Percentiles rank a stretch among this genome's conserved stretches.
These are phyloP conservation scores for Geotrichum carabidarum DNA, from an alignment of 1,139 yeast genomes.

Conservation along the genomic window DNA sequence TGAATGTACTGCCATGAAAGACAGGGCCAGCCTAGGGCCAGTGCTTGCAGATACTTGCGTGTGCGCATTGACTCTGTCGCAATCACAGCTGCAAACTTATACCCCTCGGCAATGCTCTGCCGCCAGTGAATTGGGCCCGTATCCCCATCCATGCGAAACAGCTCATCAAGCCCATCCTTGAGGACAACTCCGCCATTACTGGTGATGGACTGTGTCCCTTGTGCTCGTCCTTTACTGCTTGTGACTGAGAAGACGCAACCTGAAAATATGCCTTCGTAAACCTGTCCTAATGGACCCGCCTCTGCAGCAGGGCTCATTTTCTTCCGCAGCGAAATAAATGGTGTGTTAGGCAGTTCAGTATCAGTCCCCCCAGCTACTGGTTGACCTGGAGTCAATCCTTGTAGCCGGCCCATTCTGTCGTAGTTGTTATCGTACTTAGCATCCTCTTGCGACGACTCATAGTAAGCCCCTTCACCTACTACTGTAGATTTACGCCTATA, in stretches of 20 bases:
- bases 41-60: slow-evolving; percentile 71
- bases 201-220: slow-evolving; percentile 39
- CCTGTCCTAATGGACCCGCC: background rate
- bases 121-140: background rate
- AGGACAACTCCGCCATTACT: slow-evolving; percentile 52
- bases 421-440: background rate
- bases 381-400: no score
- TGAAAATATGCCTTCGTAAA: slow-evolving; percentile 33
- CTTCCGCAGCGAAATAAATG: background rate
- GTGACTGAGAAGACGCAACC: slow-evolving; percentile 45
- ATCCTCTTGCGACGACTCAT: slow-evolving; percentile 11
- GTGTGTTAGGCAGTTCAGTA: background rate
- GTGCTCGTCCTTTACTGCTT: slow-evolving; percentile 34
- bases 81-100: slow-evolving; percentile 59
- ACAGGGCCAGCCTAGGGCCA: slow-evolving; percentile 90
- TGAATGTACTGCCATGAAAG: slow-evolving; percentile 55
- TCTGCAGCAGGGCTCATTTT: background rate
- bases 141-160: slow-evolving; percentile 18
- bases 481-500: slow-evolving; percentile 6
- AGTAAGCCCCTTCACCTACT: slow-evolving; percentile 7
- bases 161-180: slow-evolving; percentile 44
- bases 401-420: background rate
- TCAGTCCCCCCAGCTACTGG: background rate
- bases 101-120: slow-evolving; percentile 14
- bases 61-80: slow-evolving; percentile 58